Percentiles rank a stretch among this genome's conserved stretches.
Conservation (phyloP, 345 rosid genomes). For the Sonneratia caseolaris region DNA sequence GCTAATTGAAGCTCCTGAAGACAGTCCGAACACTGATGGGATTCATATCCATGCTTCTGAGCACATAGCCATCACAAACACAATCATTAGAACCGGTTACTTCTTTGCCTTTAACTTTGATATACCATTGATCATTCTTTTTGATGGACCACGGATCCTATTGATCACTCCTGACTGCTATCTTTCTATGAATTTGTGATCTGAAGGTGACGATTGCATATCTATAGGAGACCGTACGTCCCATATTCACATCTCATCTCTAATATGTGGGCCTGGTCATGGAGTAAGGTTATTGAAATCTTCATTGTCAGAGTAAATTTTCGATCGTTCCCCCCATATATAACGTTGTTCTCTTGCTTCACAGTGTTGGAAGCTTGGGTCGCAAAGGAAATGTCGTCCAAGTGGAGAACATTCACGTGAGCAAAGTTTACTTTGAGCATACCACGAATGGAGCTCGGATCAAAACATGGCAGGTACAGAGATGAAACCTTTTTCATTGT, state of each 20-base stretch:
- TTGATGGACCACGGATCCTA: too few species aligned
- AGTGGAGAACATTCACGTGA: constrained; percentile 24
- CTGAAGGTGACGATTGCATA: constrained; percentile 34
- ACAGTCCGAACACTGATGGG: constrained; percentile 37
- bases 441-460: constrained; percentile 34
- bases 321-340: not conserved
- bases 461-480: constrained; percentile 36
- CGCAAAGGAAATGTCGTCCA: constrained; percentile 22
- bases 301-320: not conserved
- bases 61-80: constrained; percentile 10
- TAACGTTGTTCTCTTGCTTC: not conserved
- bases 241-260: constrained; percentile 14
- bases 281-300: constrained; percentile 26
- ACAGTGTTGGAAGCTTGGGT: constrained; percentile 37
- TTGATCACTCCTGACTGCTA: too few species aligned
- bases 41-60: constrained; percentile 23
- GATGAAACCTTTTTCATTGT: too few species aligned
- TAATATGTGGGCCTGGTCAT: constrained; percentile 38
- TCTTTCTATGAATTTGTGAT: not conserved
- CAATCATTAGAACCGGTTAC: constrained; percentile 22
- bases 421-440: constrained; percentile 14
- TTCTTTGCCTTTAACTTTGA: not conserved
- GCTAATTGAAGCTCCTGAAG: constrained; percentile 19
- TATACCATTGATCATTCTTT: not conserved
- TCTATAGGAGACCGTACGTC: constrained; percentile 28